Evolutionary conservation across 306 rosid genomes (phyloP).

Genomic region (Sicyos baderoa): DNA sequence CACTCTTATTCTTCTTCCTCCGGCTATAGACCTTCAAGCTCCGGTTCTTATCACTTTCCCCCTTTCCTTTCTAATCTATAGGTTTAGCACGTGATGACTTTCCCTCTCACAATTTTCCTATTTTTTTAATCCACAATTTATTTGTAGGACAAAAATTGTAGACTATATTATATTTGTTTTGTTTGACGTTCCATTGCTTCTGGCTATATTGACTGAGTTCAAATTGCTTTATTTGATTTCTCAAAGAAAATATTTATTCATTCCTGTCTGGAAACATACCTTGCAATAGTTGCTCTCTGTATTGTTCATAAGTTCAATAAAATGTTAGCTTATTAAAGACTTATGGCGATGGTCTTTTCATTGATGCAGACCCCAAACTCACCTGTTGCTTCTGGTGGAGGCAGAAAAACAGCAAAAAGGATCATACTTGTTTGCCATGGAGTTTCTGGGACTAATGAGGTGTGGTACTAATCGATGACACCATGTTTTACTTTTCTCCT

Average conservation of each 20-base stretch:
- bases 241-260: neutral
- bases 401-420: conserved; percentile 52
- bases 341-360: conserved; percentile 20
- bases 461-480: conserved; percentile 6
- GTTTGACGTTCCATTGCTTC: neutral
- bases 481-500: conserved; percentile 2
- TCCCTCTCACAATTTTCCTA: neutral
- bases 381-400: conserved; percentile 69
- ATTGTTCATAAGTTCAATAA: neutral
- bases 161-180: neutral
- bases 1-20: too few relatives aligned
- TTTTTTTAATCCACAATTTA: neutral
- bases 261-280: neutral
- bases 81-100: neutral
- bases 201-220: neutral
- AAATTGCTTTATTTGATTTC: neutral
- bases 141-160: neutral
- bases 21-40: too few relatives aligned
- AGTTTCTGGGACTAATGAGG: conserved; percentile 44
- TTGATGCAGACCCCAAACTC: conserved; percentile 89
- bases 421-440: conserved; percentile 77
- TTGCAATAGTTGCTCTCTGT: neutral
- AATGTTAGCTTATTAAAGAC: neutral
- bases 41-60: too few relatives aligned
- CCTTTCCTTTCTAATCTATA: neutral